These are phyloP conservation scores for Oemleria cerasiformis DNA, from an alignment of 306 rosid genomes.

Conservation along the genomic window DNA sequence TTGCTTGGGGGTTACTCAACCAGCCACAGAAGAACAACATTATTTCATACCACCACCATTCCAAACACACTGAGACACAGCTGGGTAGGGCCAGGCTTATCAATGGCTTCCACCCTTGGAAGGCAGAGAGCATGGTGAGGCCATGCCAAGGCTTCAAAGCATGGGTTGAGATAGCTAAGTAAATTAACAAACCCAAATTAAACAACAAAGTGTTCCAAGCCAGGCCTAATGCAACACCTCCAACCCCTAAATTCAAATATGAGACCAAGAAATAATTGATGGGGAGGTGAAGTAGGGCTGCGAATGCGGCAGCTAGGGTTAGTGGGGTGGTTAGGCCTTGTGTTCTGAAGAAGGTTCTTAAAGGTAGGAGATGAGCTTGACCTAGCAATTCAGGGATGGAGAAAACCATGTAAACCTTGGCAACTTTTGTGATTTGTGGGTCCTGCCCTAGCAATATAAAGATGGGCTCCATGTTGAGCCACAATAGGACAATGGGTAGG, in stretches of 20 bases:
- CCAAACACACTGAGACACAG: conserved; percentile 69
- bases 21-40: conserved; percentile 75
- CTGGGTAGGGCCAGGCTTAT: conserved; percentile 70
- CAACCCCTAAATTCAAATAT: conserved; percentile 57
- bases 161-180: conserved; percentile 47
- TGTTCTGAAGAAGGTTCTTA: conserved; percentile 62
- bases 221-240: conserved; percentile 69
- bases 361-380: conserved; percentile 66
- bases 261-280: conserved; percentile 52
- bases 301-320: conserved; percentile 54
- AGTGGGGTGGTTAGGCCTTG: conserved; percentile 74
- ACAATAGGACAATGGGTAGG: conserved; percentile 59
- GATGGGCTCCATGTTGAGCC: conserved; percentile 71
- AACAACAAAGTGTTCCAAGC: conserved; percentile 71
- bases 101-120: conserved; percentile 68
- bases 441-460: conserved; percentile 76
- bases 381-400: conserved; percentile 83
- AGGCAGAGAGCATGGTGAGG: conserved; percentile 32
- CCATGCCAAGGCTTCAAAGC: conserved; percentile 78
- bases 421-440: conserved; percentile 61
- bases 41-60: conserved; percentile 95
- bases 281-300: conserved; percentile 62
- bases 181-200: conserved; percentile 49
- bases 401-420: conserved; percentile 64
- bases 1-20: conserved; percentile 60